These are phyloP conservation scores for Ascochyta fabae DNA, from an alignment of 2,329 filamentous ascomycete species.

Conservation along the genomic window DNA sequence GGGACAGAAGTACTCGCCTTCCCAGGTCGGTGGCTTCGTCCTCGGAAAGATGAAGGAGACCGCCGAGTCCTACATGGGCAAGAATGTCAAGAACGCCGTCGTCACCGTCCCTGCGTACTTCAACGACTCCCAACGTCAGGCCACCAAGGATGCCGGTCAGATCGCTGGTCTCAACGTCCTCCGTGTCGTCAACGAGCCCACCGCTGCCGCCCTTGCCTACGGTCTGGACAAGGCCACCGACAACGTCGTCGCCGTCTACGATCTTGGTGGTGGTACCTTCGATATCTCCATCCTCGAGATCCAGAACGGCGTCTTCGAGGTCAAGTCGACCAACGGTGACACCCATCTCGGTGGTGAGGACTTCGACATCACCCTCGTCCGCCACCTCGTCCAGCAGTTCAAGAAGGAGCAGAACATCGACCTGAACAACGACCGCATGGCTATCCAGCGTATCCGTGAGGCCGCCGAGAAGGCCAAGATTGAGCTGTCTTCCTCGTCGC, in stretches of 20 bases:
- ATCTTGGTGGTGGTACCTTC: conserved; percentile 98
- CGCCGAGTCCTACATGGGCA: conserved; percentile 89
- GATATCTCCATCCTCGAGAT: conserved; percentile 99
- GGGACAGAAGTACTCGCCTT: conserved; percentile 94
- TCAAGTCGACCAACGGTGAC: conserved; percentile 99
- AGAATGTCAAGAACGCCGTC: conserved; percentile 91
- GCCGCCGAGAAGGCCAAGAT: conserved; percentile 99
- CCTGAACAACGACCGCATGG: conserved; percentile 91
- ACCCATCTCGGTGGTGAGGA: conserved; percentile 98
- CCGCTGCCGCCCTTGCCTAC: conserved; percentile 92
- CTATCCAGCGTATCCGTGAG: conserved; percentile 98
- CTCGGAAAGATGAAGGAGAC: conserved; percentile 99
- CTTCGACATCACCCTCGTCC: conserved; percentile 94
- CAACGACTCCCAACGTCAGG: conserved; percentile 97
- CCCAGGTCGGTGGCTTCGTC: conserved; percentile 96
- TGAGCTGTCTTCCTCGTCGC: conserved; percentile 90
- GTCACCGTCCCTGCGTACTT: conserved; percentile 98
- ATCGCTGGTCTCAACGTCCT: conserved; percentile 96
- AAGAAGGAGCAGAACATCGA: conserved; percentile 95
- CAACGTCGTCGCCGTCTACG: conserved; percentile 90
- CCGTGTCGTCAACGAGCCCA: conserved; percentile 97
- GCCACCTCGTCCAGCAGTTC: conserved; percentile 92
- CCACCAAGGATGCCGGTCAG: conserved; percentile 96
- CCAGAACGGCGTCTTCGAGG: conserved; percentile 97
- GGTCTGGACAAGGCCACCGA: conserved; percentile 95